Base-by-base conservation (phyloP, 2,329 filamentous ascomycete genomes). In the Stagonosporopsis tanaceti region DNA sequence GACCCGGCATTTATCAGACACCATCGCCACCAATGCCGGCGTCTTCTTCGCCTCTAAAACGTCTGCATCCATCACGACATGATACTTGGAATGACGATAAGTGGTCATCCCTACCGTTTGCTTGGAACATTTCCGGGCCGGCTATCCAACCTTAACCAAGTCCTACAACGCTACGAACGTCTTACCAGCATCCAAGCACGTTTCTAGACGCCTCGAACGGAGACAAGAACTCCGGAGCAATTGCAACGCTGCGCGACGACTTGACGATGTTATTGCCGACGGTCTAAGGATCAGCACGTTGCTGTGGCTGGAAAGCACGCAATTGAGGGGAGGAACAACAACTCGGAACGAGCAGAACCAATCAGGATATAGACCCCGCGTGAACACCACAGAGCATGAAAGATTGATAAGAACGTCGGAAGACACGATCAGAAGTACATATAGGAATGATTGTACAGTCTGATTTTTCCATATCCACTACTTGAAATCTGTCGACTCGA, bases 231-330 rank as follows among this genome's bases (percentile, higher is more conserved):
- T 28, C 25, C n/a, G 11, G 9, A 11, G 27, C 44, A 41, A 17
- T 20, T 8, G n/a, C 7, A 56, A 27, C n/a, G 20, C 24, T 44
- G 38, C 11, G n/a, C 20, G n/a, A 35, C 12, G 47, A 17, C 25
- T 7, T 27, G 14, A 28, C 9, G 20, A 50, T 27, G 25, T 50
- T 56, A 46, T 50, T 50, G 20, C 47, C 53, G 53, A 34, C n/a
- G 8, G n/a, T 1, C 38, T 39, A 44, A 54, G 45, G 39, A 52
- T 59, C 39, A 53, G 57, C 53, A 57, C 47, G 48, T 50, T 46
- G 50, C 39, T 22, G 55, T 17, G 24, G 55, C 47, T 47, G 34
- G 46, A 57, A 62, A 66, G 63, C 63, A 66, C 63, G 63, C 62
- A 62, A 66, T 66, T 51, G 59, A 53, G 61, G 57, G 61, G 57